Conservation (phyloP, 2,329 filamentous ascomycete species). For the Cephalotrichum gorgonifer region DNA sequence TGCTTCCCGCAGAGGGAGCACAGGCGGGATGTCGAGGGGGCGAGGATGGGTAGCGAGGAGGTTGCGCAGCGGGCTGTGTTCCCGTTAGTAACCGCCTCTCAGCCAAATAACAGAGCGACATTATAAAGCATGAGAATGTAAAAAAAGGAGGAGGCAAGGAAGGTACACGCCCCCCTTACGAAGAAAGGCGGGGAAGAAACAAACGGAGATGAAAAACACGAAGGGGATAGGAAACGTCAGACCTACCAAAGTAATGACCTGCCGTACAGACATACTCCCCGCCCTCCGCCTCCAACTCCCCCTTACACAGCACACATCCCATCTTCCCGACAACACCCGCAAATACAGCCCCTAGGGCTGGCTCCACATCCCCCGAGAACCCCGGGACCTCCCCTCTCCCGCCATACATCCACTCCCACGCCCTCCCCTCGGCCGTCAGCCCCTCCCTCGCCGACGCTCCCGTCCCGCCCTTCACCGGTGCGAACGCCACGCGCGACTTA, state of each 20-base stretch:
- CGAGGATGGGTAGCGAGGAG: slow-evolving; percentile 42
- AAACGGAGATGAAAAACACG: neutral
- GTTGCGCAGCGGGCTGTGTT: slow-evolving; percentile 39
- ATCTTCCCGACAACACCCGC: neutral
- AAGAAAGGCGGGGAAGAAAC: too few relatives aligned
- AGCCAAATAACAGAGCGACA: neutral
- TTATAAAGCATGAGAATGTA: neutral
- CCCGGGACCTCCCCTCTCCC: slow-evolving; percentile 34
- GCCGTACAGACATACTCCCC: slow-evolving; percentile 27
- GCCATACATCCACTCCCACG: slow-evolving; percentile 52
- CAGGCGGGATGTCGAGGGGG: slow-evolving; percentile 39
- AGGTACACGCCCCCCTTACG: too few relatives aligned
- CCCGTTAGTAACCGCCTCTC: neutral
- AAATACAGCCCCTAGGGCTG: slow-evolving; percentile 1
- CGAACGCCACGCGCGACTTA: slow-evolving; percentile 25
- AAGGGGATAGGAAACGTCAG: neutral
- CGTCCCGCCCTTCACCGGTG: slow-evolving; percentile 8
- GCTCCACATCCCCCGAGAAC: slow-evolving; percentile 16
- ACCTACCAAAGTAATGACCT: slow-evolving; percentile 29
- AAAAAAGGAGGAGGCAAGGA: too few relatives aligned
- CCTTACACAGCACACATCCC: slow-evolving; percentile 24
- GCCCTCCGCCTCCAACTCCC: slow-evolving; percentile 18
- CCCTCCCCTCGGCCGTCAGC: slow-evolving; percentile 42
- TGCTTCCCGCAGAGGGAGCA: slow-evolving; percentile 40
- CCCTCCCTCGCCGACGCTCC: slow-evolving; percentile 4